phyloP scores from a whole-genome alignment of 495 filamentous ascomycete genomes.

The Xylaria longipes region DNA sequence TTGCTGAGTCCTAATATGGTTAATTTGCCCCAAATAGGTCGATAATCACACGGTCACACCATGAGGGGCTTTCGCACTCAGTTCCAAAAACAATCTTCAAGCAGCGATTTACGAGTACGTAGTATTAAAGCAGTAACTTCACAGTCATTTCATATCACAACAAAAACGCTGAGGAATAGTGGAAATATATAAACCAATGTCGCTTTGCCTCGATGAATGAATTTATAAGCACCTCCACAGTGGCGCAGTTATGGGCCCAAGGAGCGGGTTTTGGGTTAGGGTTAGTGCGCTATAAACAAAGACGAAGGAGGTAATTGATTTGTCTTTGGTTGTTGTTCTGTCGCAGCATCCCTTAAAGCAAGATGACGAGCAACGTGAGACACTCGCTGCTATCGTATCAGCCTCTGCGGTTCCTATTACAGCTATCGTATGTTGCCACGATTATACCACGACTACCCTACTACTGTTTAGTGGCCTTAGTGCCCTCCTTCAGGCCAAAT shows the following conservation, averaged over 20 bases:
- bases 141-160: too few species aligned
- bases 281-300: not conserved
- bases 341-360: not conserved
- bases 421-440: conserved; percentile 15
- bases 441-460: conserved; percentile 19
- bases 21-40: too few species aligned
- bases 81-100: too few species aligned
- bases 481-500: conserved; percentile 22
- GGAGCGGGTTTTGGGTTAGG: not conserved
- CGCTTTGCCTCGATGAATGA: too few species aligned
- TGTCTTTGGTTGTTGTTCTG: not conserved
- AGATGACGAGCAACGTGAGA: not conserved
- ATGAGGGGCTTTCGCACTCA: too few species aligned
- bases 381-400: conserved; percentile 24
- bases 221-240: not conserved
- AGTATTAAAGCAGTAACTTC: too few species aligned
- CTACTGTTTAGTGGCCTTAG: not conserved
- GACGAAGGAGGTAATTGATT: not conserved
- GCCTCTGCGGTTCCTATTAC: conserved; percentile 19
- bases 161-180: too few species aligned
- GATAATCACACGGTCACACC: too few species aligned
- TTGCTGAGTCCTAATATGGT: too few species aligned
- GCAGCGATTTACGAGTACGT: too few species aligned
- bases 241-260: not conserved
- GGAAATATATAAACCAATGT: too few species aligned